These are phyloP conservation scores for Candida sanyaensis DNA, from an alignment of 1,139 yeast species.

Conservation along the genomic window DNA sequence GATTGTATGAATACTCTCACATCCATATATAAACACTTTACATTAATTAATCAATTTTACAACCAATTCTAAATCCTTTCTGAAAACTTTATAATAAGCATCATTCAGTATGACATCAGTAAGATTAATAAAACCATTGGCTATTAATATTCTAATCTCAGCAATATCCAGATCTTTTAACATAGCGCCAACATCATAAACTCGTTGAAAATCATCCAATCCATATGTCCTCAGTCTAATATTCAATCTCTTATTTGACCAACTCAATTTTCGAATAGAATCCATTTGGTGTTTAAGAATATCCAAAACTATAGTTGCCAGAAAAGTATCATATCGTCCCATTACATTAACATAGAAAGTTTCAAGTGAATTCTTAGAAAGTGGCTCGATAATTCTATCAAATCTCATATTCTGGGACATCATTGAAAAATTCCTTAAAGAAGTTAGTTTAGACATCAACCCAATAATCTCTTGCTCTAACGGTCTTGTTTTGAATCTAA, in stretches of 20 bases:
- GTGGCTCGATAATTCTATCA: constrained; percentile 2
- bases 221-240: constrained; percentile 6
- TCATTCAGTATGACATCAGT: constrained; percentile 8
- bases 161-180: constrained; percentile 8
- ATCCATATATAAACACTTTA: neutral
- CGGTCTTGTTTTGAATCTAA: constrained; percentile 6
- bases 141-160: constrained; percentile 5
- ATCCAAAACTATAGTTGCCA: constrained; percentile 5
- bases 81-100: constrained; percentile 2
- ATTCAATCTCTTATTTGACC: constrained; percentile 9
- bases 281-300: constrained; percentile 7
- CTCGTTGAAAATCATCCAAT: constrained; percentile 8
- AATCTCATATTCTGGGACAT: constrained; percentile 9
- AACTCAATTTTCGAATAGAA: constrained; percentile 5
- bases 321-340: constrained; percentile 9
- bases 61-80: neutral
- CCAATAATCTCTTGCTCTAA: neutral
- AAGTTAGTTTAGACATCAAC: neutral
- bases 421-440: constrained; percentile 6
- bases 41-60: constrained; percentile 2
- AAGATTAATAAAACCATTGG: constrained; percentile 3
- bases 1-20: neutral
- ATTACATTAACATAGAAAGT: constrained; percentile 9
- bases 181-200: constrained; percentile 3
- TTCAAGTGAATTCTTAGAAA: neutral